Conservation (phyloP, 2,329 filamentous ascomycete species). For the Cercospora sp. region DNA sequence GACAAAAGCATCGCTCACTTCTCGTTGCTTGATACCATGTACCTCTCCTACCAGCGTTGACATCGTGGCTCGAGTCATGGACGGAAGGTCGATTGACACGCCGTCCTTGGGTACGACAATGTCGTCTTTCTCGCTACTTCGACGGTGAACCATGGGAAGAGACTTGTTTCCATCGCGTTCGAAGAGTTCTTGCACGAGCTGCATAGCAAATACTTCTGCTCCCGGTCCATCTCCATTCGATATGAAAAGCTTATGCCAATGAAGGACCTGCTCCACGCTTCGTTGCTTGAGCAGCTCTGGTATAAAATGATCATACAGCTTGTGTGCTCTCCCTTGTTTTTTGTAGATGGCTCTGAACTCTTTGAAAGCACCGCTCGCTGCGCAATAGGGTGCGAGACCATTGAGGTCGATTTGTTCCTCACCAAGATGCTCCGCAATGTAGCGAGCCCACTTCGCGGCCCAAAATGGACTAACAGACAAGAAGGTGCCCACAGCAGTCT, state of each 20-base stretch:
- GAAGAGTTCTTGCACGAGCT: conserved; percentile 36
- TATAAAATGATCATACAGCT: conserved; percentile 48
- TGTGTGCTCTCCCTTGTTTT: conserved; percentile 37
- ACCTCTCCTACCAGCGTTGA: conserved; percentile 42
- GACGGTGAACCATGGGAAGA: conserved; percentile 28
- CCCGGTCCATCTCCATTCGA: conserved; percentile 43
- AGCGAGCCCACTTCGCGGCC: conserved; percentile 38
- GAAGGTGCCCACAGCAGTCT: conserved; percentile 41
- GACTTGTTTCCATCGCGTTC: conserved; percentile 26
- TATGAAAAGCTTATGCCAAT: conserved; percentile 47
- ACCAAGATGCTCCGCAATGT: conserved; percentile 39
- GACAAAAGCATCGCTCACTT: conserved; percentile 66
- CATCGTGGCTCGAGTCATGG: conserved; percentile 33
- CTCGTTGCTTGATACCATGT: conserved; percentile 47
- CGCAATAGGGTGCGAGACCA: conserved; percentile 29
- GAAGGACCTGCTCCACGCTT: conserved; percentile 32
- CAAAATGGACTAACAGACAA: conserved; percentile 35
- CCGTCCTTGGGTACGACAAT: not conserved
- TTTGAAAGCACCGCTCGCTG: conserved; percentile 20
- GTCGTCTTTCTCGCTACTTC: not conserved
- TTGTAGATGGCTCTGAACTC: conserved; percentile 42
- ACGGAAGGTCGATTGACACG: conserved; percentile 12
- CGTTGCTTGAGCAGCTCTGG: conserved; percentile 36
- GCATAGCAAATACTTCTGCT: conserved; percentile 34
- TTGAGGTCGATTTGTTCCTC: conserved; percentile 35